Evolutionary conservation across 805 yeast species (phyloP).

Genomic region (Candida vaughaniae): DNA sequence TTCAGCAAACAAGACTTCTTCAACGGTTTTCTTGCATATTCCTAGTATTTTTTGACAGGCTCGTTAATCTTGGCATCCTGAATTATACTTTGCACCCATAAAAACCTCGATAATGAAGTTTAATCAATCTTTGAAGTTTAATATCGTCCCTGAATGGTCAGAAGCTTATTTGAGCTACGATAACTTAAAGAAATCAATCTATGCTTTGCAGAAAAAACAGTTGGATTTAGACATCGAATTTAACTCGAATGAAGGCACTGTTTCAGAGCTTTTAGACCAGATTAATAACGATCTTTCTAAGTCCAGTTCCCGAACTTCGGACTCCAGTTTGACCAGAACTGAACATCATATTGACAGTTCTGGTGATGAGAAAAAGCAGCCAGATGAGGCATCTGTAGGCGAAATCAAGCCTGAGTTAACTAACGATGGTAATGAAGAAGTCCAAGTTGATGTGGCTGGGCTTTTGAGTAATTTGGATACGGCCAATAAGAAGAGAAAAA

Average conservation of each 20-base stretch:
- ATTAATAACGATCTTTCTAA: slow-evolving; percentile 4
- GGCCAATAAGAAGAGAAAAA: slow-evolving; percentile 5
- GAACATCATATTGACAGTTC: slow-evolving; percentile 2
- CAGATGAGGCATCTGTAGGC: background rate
- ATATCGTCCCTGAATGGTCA: slow-evolving; percentile 56
- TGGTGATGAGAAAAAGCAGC: background rate
- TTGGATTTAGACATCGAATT: slow-evolving; percentile 16
- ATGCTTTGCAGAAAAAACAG: slow-evolving; percentile 49
- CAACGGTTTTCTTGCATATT: slow-evolving; percentile 7
- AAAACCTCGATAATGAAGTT: slow-evolving; percentile 48
- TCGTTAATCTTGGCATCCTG: background rate
- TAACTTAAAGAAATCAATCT: slow-evolving; percentile 54
- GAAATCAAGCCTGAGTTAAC: background rate
- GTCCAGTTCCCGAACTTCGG: slow-evolving; percentile 3
- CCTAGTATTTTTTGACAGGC: slow-evolving; percentile 3
- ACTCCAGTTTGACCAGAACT: slow-evolving; percentile 1
- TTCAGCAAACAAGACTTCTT: slow-evolving; percentile 5
- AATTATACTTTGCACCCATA: no score
- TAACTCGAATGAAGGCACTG: slow-evolving; percentile 1
- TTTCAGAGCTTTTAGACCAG: slow-evolving; percentile 7
- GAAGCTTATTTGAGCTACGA: slow-evolving; percentile 46
- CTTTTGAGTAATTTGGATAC: slow-evolving; percentile 12
- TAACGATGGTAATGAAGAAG: background rate
- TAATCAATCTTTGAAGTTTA: slow-evolving; percentile 48
- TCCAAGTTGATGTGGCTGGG: background rate